phyloP scores from a whole-genome alignment of 2,329 filamentous ascomycete genomes.

The Alternaria alternata region DNA sequence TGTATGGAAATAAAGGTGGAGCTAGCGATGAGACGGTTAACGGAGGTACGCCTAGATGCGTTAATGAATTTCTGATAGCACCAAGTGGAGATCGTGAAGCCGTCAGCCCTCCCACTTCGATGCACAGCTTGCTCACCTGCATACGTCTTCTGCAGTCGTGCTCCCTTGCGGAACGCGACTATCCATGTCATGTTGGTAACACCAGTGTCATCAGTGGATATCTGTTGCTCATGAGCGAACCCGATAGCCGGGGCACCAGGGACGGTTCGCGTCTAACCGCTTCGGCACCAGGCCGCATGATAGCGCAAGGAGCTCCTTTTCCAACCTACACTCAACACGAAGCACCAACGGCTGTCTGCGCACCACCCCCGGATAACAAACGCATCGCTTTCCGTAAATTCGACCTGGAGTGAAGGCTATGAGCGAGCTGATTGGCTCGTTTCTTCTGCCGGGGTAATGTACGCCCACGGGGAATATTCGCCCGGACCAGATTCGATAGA shows the following conservation, averaged over 20 bases:
- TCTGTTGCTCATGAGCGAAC: not conserved
- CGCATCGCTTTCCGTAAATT: slow-evolving; percentile 4
- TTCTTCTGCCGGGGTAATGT: slow-evolving; percentile 7
- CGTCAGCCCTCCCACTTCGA: slow-evolving; percentile 2
- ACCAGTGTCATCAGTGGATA: not conserved
- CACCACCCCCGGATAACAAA: slow-evolving; percentile 12
- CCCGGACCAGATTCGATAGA: not conserved
- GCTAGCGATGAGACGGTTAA: slow-evolving; percentile 9
- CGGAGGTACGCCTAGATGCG: slow-evolving; percentile 15
- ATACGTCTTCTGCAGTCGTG: slow-evolving; percentile 10
- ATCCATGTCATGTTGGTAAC: slow-evolving; percentile 6
- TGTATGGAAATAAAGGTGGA: slow-evolving; percentile 11
- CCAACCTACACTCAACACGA: not conserved
- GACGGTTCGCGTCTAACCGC: not conserved
- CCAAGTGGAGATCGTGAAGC: slow-evolving; percentile 11
- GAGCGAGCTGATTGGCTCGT: not conserved
- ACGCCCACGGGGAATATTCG: not conserved
- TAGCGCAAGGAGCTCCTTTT: not conserved
- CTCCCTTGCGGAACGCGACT: slow-evolving; percentile 6
- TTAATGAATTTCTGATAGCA: slow-evolving; percentile 16
- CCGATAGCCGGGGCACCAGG: slow-evolving; percentile 1
- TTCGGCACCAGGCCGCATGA: not conserved
- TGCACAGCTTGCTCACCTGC: slow-evolving; percentile 8
- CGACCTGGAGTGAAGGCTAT: not conserved
- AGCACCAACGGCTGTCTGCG: slow-evolving; percentile 6